Base-by-base conservation (phyloP, 345 rosid genomes). In the Sapria himalayana region DNA sequence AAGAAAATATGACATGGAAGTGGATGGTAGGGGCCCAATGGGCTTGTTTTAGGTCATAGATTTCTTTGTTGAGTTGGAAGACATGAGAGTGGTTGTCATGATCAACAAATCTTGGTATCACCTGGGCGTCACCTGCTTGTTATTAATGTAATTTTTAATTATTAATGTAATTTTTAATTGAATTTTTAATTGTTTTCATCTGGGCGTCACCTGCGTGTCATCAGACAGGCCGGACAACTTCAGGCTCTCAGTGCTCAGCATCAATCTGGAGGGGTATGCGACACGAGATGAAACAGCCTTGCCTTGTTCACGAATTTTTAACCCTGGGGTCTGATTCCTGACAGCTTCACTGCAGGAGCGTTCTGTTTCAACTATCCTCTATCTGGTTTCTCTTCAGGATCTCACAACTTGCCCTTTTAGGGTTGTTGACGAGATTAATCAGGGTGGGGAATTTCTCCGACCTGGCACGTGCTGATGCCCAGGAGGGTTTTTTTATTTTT, bases 351-450 rank as follows among this genome's bases (percentile, higher is more conserved):
- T 51, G 21, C 25, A 72, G 91, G 94, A 86, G 54, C 77, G 94
- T 4, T 81, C 97, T 0, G 93, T 86, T 20, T 86, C 97, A 37
- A 81, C 97, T 3, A 78, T 86, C 43, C 94, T 86, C 51, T 81
- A 81, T 64, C 91, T 86, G 38, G 93, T 82, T 45, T 86, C 94
- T 41, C 94, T 86, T 61, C 93, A 81, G 74, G 98, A 81, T 69
- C 81, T 86, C 42, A 74, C 93, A 22, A 73, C 78, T 66, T 86
- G 97, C 65, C 93, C 94, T 37, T 86, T 86, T 59, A 64, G 94
- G 45, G 97, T 81, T 23, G 97, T 86, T 52, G 97, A 86, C 49
- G 94, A 81, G 80, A 86, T 86, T 38, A 86, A 86, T 59, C 97
- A 86, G 76, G 97, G 97, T 78, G 43, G 18, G 48, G 39, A 33